Evolutionary conservation across 73 alveolate species (phyloP), one percentile per base, ranked within the genome.

Genomic region (Blepharisma japonicum): DNA sequence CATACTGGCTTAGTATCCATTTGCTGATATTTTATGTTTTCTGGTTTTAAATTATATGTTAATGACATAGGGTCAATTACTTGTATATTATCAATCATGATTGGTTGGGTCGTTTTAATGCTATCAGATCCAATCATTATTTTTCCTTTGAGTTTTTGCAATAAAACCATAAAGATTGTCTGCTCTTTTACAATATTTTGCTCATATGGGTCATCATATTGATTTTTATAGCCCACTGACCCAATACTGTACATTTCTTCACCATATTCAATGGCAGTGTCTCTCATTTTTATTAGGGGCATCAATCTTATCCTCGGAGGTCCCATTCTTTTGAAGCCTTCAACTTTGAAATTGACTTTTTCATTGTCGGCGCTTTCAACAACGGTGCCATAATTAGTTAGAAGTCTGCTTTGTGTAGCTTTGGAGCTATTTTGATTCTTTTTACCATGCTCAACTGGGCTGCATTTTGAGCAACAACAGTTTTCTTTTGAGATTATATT

Each of bases 201-300:
- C 4, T 61, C 74, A 25, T 20, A 61, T 18, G 74, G 49, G 2
- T 61, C 74, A 61, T 25, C 47, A 14, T 1, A 14, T 20, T 39
- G 38, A 11, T 14, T 61, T 25, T 61, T 61, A 61, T 18, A 61
- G 5, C 74, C 14, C 4, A 61, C 14, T 1, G 74, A 0, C 74
- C 74, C 74, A 61, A 61, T 25, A 2, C 23, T 61, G 23, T 14
- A 61, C 14, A 61, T 39, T 25, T 61, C 74, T 14, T 61, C 74
- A 61, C 74, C 74, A 25, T 14, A 61, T 25, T 61, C 74, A 2
- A 61, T 61, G 11, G 46, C 46, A 4, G 23, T 25, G 23, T 61
- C 74, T 20, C 46, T n/a, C 74, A 61, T 61, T 61, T 61, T 61
- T 9, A n/a, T 61, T 1, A 9, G 14, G 39, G 74, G 74, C 50